These are phyloP conservation scores for Penicillium macrosclerotiorum DNA, from an alignment of 495 filamentous ascomycete species.

Conservation along the genomic window DNA sequence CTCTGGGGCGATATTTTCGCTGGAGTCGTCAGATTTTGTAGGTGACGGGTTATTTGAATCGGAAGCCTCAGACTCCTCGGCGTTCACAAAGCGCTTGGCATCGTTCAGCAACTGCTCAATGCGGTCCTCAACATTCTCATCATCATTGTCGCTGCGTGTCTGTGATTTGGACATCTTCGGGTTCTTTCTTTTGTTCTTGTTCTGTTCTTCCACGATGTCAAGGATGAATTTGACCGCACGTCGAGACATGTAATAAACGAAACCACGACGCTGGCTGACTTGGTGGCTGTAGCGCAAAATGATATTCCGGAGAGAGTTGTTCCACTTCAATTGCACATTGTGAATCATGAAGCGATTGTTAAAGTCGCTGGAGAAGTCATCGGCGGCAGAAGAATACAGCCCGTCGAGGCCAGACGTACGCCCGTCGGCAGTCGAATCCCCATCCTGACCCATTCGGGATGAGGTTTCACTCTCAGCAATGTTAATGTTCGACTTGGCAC, in stretches of 20 bases:
- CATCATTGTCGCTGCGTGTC: constrained; percentile 46
- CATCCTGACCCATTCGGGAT: constrained; percentile 45
- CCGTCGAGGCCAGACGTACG: constrained; percentile 42
- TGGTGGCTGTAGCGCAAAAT: constrained; percentile 97
- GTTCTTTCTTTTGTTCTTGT: constrained; percentile 56
- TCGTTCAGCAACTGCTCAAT: constrained; percentile 86
- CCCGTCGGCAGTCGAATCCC: constrained; percentile 39
- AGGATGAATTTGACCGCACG: constrained; percentile 96
- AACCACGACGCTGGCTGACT: constrained; percentile 91
- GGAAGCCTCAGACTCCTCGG: constrained; percentile 54
- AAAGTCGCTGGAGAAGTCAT: constrained; percentile 85
- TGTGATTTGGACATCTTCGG: constrained; percentile 28
- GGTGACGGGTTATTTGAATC: constrained; percentile 28
- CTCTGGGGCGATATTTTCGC: constrained; percentile 77
- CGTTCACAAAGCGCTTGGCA: constrained; percentile 76
- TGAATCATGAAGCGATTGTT: constrained; percentile 98
- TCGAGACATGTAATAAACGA: constrained; percentile 96
- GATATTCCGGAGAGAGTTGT: constrained; percentile 91
- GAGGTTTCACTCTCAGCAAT: constrained; percentile 44
- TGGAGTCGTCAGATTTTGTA: constrained; percentile 54
- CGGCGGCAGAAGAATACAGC: constrained; percentile 39
- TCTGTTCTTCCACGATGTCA: constrained; percentile 93
- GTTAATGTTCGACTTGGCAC: constrained; percentile 29
- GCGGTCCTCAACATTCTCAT: constrained; percentile 72
- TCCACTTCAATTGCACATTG: constrained; percentile 97